A percentile compares a stretch with the other conserved stretches of the same genome.
phyloP scores from a whole-genome alignment of 306 rosid genomes.

The Vicia faba region DNA sequence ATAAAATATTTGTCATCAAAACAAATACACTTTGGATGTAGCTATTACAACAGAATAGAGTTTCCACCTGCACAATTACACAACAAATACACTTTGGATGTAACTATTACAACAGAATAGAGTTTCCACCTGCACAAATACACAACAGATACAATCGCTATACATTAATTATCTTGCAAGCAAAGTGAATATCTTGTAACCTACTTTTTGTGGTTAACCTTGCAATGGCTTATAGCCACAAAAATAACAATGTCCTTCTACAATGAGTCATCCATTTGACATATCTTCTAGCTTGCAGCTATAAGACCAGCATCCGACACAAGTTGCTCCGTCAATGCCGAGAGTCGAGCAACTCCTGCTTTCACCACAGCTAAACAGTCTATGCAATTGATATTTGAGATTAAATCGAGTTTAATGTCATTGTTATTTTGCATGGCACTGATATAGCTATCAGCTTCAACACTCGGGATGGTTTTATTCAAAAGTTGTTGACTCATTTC shows the following conservation, averaged over 20 bases:
- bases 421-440: conserved; percentile 23
- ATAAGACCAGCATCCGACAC: conserved; percentile 67
- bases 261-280: conserved; percentile 11
- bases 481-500: conserved; percentile 68
- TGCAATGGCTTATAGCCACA: conserved; percentile 15
- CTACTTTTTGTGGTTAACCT: conserved; percentile 15
- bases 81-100: conserved; percentile 24
- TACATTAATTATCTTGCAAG: conserved; percentile 21
- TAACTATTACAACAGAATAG: conserved; percentile 25
- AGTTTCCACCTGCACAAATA: conserved; percentile 29
- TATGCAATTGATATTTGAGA: conserved; percentile 25
- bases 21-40: conserved; percentile 23
- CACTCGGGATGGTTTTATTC: conserved; percentile 48
- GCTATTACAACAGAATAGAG: conserved; percentile 29
- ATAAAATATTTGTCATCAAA: neutral
- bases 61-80: conserved; percentile 25
- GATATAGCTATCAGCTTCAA: conserved; percentile 48
- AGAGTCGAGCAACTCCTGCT: conserved; percentile 62
- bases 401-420: neutral
- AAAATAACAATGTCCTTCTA: neutral
- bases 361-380: conserved; percentile 51
- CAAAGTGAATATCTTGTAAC: conserved; percentile 27
- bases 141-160: conserved; percentile 14
- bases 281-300: conserved; percentile 43
- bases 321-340: conserved; percentile 71